These are phyloP conservation scores for Hypericum androsaemum DNA, from an alignment of 345 rosid species.

Conservation along the genomic window DNA sequence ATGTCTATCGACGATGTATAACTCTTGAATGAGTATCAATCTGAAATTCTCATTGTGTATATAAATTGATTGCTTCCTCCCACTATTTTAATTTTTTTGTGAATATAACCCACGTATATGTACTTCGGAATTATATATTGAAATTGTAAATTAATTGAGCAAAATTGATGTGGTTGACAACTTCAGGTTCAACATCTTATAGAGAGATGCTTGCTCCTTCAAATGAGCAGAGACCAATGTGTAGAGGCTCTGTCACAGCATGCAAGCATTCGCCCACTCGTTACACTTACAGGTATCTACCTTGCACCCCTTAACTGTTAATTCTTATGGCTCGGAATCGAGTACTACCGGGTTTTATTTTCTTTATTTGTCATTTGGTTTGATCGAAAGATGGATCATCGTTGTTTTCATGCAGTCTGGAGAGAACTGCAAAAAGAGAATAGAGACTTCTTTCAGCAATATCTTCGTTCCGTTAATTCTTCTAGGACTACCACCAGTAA, in stretches of 20 bases:
- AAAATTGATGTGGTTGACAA: neutral
- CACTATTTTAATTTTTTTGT: too few relatives aligned
- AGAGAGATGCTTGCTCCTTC: slow-evolving; percentile 70
- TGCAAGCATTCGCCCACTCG: slow-evolving; percentile 52
- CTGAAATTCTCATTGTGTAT: too few relatives aligned
- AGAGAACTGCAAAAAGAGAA: slow-evolving; percentile 68
- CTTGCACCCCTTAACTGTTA: neutral
- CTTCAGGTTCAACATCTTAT: slow-evolving; percentile 73
- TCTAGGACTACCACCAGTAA: slow-evolving; percentile 33
- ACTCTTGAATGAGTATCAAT: too few relatives aligned
- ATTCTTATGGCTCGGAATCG: too few relatives aligned
- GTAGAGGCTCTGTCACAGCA: slow-evolving; percentile 45
- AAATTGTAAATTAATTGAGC: too few relatives aligned
- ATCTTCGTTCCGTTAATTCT: slow-evolving; percentile 25
- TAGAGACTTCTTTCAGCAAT: slow-evolving; percentile 50
- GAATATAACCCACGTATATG: too few relatives aligned
- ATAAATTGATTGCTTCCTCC: too few relatives aligned
- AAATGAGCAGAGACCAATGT: slow-evolving; percentile 69
- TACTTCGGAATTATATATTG: too few relatives aligned
- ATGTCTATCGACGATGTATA: too few relatives aligned
- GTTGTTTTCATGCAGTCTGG: slow-evolving; percentile 43
- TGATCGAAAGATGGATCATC: neutral
- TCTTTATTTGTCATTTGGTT: neutral
- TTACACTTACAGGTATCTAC: slow-evolving; percentile 52
- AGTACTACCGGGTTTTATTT: neutral